Percentiles rank a stretch among this genome's conserved stretches.
phyloP scores from a whole-genome alignment of 2,329 filamentous ascomycete species.

The Dothideomycetes sp. region DNA sequence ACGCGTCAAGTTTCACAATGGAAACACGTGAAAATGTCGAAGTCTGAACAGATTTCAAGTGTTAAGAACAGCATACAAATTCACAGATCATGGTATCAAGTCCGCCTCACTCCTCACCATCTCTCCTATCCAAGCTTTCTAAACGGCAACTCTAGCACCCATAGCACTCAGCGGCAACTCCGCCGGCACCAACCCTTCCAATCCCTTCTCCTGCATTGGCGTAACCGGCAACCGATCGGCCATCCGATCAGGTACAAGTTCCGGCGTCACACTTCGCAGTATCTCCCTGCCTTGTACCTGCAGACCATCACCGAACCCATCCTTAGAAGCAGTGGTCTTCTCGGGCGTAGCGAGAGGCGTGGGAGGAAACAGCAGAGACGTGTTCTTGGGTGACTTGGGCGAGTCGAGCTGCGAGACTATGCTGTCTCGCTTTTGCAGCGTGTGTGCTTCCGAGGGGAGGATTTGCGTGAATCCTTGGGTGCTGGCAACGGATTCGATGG shows the following conservation, averaged over 20 bases:
- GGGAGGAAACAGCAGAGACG: constrained; percentile 1
- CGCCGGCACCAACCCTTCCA: constrained; percentile 17
- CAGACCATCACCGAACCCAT: no score
- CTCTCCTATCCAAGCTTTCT: no score
- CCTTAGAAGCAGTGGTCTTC: background rate
- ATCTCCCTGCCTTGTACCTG: background rate
- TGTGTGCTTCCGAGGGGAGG: constrained; percentile 23
- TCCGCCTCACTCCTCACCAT: no score
- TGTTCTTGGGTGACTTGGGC: constrained; percentile 15
- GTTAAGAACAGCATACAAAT: no score
- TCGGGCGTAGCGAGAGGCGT: constrained; percentile 1
- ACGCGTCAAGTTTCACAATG: no score
- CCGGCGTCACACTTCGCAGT: constrained; percentile 1
- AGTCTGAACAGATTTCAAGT: no score
- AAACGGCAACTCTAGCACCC: no score
- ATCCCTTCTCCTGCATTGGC: constrained; percentile 4
- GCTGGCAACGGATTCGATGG: constrained; percentile 35
- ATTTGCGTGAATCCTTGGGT: constrained; percentile 34
- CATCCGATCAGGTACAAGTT: constrained; percentile 5
- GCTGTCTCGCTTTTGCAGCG: constrained; percentile 21
- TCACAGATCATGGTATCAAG: no score
- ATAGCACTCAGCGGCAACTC: no score
- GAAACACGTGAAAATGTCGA: no score
- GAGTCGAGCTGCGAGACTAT: constrained; percentile 23
- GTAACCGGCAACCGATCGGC: constrained; percentile 1